Percentiles rank a stretch among this genome's conserved stretches.
Evolutionary conservation across 2,329 filamentous ascomycete genomes (phyloP).

Genomic region (Pseudogymnoascus sp.): DNA sequence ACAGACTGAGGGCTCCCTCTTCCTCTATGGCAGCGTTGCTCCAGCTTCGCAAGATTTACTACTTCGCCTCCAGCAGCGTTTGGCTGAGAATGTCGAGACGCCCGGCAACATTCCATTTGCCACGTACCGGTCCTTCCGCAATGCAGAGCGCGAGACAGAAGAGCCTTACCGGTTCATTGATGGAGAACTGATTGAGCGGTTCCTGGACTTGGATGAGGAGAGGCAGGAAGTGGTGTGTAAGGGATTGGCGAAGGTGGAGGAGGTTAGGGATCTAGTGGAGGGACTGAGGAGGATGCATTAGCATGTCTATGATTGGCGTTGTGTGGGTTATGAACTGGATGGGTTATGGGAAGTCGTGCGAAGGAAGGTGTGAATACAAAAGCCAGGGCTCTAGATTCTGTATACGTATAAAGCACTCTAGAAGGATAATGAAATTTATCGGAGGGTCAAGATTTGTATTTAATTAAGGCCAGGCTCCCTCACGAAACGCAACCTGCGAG

Average conservation of each 20-base stretch:
- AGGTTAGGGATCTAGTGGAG: conserved; percentile 54
- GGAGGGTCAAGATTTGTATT: neutral
- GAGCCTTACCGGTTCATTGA: conserved; percentile 85
- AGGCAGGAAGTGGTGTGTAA: conserved; percentile 44
- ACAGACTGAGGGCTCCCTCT: conserved; percentile 82
- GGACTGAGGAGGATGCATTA: conserved; percentile 54
- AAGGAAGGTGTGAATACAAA: neutral
- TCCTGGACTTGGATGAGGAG: conserved; percentile 60
- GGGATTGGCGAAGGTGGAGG: conserved; percentile 50
- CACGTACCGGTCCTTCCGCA: conserved; percentile 74
- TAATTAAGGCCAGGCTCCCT: neutral
- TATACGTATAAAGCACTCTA: neutral
- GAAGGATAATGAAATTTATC: neutral
- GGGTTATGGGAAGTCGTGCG: neutral
- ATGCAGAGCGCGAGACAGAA: conserved; percentile 57
- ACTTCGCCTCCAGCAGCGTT: conserved; percentile 66
- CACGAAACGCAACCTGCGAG: neutral
- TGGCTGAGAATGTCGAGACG: conserved; percentile 57
- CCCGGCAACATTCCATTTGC: conserved; percentile 70
- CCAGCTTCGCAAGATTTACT: conserved; percentile 67
- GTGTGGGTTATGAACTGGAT: neutral
- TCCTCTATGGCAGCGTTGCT: conserved; percentile 75
- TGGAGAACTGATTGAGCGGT: conserved; percentile 80
- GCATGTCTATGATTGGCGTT: neutral
- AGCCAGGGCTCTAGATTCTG: neutral